phyloP scores from a whole-genome alignment of 129 eudicot genomes.

The Centella asiatica region DNA sequence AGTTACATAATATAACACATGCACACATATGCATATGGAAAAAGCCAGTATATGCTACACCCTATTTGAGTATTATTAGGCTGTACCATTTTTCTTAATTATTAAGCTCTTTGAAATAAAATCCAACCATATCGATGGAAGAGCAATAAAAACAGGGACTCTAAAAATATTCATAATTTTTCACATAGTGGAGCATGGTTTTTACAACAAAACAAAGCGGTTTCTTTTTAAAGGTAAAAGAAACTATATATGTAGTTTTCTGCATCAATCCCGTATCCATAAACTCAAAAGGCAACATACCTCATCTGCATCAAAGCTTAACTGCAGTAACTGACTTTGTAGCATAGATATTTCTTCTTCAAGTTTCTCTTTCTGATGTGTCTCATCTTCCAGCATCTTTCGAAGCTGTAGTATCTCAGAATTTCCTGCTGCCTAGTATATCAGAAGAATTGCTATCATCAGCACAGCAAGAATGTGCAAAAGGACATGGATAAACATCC shows the following conservation, averaged over 20 bases:
- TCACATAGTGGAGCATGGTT: too few relatives aligned
- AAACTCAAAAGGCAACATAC: slow-evolving; percentile 25
- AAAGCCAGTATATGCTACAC: too few relatives aligned
- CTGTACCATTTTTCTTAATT: too few relatives aligned
- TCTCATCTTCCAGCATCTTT: slow-evolving; percentile 64
- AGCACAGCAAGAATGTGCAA: slow-evolving; percentile 6
- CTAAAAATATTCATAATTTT: too few relatives aligned
- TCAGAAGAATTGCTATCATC: slow-evolving; percentile 14
- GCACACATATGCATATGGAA: too few relatives aligned
- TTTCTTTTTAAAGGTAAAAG: too few relatives aligned
- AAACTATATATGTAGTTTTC: neutral
- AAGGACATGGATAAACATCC: neutral
- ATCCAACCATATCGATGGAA: too few relatives aligned
- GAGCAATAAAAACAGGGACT: too few relatives aligned
- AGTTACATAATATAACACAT: too few relatives aligned
- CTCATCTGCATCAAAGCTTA: slow-evolving; percentile 95
- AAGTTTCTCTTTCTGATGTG: slow-evolving; percentile 51
- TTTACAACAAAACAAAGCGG: too few relatives aligned
- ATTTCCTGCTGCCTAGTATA: slow-evolving; percentile 52
- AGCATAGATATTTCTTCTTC: slow-evolving; percentile 71
- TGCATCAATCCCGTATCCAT: neutral
- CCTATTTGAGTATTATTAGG: too few relatives aligned
- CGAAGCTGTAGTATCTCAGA: slow-evolving; percentile 61
- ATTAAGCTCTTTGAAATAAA: too few relatives aligned
- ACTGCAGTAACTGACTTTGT: slow-evolving; percentile 64